Base-by-base conservation (phyloP, 805 yeast genomes). In the Jamesozyma lodderae region DNA sequence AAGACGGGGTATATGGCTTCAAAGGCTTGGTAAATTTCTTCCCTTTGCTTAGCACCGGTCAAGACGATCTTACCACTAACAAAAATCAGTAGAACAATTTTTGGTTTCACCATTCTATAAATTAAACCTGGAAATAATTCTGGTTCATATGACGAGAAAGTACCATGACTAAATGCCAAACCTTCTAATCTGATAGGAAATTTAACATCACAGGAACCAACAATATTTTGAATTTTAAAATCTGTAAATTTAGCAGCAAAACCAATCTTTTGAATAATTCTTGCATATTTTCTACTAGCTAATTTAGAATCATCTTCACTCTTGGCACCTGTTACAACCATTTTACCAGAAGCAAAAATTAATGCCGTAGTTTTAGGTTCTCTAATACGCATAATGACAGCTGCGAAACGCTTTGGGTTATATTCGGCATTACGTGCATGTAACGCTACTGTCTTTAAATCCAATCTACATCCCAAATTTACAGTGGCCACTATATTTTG, bases 291-390 rank as follows among this genome's bases (percentile, higher is more conserved):
- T 67, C 98, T 77, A 16, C 96, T 86, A 1, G 98, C 98, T 48
- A 92, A 72, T 62, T 92, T 92, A n/a, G 96, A 86, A 60, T 92
- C 97, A 59, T 92, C 97, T 62, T 92, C 98, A 26, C 95, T 82
- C 63, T 92, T 92, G 18, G 98, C 98, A 75, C 98, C 98, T 22
- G 97, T 92, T 13, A 92, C 98, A 50, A 92, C 98, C 98, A 92
- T 92, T 64, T 92, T 92, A 55, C 98, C 98, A 2, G 96, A 87
- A 1, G 98, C 98, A 63, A 92, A 92, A 48, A 92, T 92, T 50
- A 92, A 71, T 0, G 98, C 97, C 2, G 98, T 92, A 1, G 98
- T 92, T 63, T 92, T 92, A 14, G 98, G 98, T 62, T 92, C 98
- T 64, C 98, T 77, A 52, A 92, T 92, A 72, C 98, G 84, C 98